A percentile compares a stretch with the other conserved stretches of the same genome.
These are phyloP conservation scores for Lachnellula cervina DNA, from an alignment of 2,329 filamentous ascomycete genomes.

Conservation along the genomic window DNA sequence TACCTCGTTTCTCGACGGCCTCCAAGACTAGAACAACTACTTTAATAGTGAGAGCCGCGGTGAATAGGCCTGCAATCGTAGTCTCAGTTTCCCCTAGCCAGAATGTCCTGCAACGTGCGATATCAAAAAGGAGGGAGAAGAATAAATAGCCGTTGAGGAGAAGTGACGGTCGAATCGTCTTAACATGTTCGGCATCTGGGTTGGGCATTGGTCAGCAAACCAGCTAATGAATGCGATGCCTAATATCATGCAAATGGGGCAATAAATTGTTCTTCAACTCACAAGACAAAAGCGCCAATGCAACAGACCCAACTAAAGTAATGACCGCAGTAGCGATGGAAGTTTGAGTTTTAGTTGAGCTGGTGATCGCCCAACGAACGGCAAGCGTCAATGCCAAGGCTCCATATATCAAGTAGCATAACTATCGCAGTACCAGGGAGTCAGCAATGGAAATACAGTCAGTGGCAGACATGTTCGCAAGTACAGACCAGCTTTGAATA, in stretches of 20 bases:
- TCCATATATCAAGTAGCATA: neutral
- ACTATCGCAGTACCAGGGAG: neutral
- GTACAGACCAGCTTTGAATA: neutral
- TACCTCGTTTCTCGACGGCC: conserved; percentile 9
- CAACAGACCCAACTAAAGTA: neutral
- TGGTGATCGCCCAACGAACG: neutral
- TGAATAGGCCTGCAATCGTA: conserved; percentile 3
- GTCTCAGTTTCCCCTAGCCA: neutral
- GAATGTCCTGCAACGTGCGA: neutral
- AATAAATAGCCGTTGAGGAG: neutral
- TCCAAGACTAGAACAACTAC: conserved; percentile 11
- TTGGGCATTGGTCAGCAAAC: neutral
- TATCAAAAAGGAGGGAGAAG: neutral
- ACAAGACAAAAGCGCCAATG: neutral
- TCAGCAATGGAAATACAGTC: neutral
- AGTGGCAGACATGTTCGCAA: too few relatives aligned
- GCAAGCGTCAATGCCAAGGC: neutral
- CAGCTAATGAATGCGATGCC: too few relatives aligned
- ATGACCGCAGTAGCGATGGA: neutral
- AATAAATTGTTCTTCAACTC: neutral
- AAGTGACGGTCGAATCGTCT: neutral
- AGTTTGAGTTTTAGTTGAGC: neutral
- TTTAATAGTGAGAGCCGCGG: conserved; percentile 2
- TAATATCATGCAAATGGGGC: neutral
- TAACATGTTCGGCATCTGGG: neutral